phyloP scores from a whole-genome alignment of 192 early-diverging fungal species.

The Coemansia sp. region DNA sequence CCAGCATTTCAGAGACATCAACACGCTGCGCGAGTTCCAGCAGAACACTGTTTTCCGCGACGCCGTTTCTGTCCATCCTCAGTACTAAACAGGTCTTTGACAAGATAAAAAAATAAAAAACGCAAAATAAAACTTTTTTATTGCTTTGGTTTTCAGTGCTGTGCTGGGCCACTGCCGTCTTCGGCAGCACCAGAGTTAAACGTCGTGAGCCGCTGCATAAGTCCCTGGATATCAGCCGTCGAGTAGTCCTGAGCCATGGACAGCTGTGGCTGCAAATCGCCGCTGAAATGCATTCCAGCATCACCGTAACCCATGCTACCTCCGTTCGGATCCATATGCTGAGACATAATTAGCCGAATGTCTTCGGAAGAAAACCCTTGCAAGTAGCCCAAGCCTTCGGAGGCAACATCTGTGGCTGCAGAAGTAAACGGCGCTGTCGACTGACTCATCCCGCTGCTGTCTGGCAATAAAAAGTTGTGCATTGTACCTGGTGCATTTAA shows the following conservation, averaged over 20 bases:
- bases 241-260: conserved; percentile 8
- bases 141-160: neutral
- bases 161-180: neutral
- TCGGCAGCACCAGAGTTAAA: conserved; percentile 6
- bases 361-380: neutral
- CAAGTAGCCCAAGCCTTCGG: neutral
- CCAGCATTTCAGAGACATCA: conserved; percentile 43
- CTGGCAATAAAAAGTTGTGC: neutral
- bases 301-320: neutral
- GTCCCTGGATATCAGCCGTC: conserved; percentile 15
- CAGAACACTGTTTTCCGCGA: conserved; percentile 22
- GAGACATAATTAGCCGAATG: conserved; percentile 6
- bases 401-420: neutral
- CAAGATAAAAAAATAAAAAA: neutral
- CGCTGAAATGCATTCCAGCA: neutral
- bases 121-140: neutral
- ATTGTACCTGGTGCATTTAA: neutral
- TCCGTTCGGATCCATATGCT: conserved; percentile 1
- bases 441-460: neutral
- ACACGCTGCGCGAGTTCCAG: conserved; percentile 40
- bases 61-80: neutral
- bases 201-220: conserved; percentile 14
- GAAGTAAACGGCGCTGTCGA: neutral
- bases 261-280: neutral
- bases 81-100: neutral